phyloP scores from a whole-genome alignment of 352 stramenopile genomes.

The Phytopythium cucurbitacearum region DNA sequence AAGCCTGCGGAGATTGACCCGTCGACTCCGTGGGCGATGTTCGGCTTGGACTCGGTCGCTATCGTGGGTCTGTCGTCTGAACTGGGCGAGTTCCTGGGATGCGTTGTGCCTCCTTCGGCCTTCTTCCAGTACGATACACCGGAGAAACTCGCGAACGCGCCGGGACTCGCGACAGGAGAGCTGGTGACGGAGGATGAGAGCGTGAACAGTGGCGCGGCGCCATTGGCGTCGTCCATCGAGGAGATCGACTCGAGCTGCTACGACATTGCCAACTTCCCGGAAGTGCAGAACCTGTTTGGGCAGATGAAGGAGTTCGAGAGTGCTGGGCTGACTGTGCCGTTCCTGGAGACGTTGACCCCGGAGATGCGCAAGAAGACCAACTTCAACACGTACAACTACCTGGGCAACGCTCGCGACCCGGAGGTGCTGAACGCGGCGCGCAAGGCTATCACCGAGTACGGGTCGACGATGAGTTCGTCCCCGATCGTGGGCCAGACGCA shows the following conservation, averaged over 20 bases:
- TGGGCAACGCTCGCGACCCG: slow-evolving; percentile 62
- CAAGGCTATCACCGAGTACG: slow-evolving; percentile 61
- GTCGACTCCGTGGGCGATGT: slow-evolving; percentile 55
- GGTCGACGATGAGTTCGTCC: slow-evolving; percentile 78
- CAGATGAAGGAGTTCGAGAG: slow-evolving; percentile 77
- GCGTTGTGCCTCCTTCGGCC: slow-evolving; percentile 56
- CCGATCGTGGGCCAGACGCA: slow-evolving; percentile 75
- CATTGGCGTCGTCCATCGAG: slow-evolving; percentile 18
- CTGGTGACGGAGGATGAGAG: slow-evolving; percentile 23
- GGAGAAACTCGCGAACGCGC: slow-evolving; percentile 49
- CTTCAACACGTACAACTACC: slow-evolving; percentile 88
- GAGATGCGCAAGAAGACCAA: slow-evolving; percentile 75
- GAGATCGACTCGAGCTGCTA: slow-evolving; percentile 67
- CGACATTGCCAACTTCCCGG: slow-evolving; percentile 58
- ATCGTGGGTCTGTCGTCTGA: slow-evolving; percentile 64
- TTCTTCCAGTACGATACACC: slow-evolving; percentile 74
- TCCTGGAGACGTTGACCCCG: slow-evolving; percentile 60
- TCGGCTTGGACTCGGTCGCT: slow-evolving; percentile 63
- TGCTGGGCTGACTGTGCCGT: slow-evolving; percentile 65
- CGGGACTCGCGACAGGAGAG: slow-evolving; percentile 49
- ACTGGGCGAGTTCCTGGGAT: slow-evolving; percentile 60
- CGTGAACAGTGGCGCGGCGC: slow-evolving; percentile 3
- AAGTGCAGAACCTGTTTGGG: slow-evolving; percentile 51
- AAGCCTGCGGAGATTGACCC: slow-evolving; percentile 35
- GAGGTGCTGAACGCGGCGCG: slow-evolving; percentile 50